Percentiles rank a stretch among this genome's conserved stretches.
Evolutionary conservation across 2,329 filamentous ascomycete species (phyloP).

Genomic region (Elsinoe arachidis): DNA sequence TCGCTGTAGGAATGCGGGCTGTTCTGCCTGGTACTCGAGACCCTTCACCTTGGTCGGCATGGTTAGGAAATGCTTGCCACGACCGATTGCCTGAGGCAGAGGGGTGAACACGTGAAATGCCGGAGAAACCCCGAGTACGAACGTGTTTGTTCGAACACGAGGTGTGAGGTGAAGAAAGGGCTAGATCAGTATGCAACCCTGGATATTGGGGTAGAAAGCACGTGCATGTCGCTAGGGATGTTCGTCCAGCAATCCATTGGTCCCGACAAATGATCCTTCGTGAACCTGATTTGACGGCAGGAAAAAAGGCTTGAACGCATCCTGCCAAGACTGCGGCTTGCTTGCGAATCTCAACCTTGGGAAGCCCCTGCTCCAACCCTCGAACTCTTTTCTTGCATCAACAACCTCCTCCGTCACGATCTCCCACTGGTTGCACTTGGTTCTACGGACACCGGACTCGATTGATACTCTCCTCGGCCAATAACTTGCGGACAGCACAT

Average conservation of each 20-base stretch:
- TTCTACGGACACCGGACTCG: background rate
- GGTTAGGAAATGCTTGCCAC: background rate
- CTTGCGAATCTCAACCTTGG: constrained; percentile 3
- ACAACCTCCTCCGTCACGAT: background rate
- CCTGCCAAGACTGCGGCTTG: background rate
- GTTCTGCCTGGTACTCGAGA: constrained; percentile 55
- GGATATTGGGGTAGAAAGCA: too few species aligned
- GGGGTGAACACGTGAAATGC: constrained; percentile 18
- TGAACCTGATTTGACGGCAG: constrained; percentile 9
- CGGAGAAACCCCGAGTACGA: background rate
- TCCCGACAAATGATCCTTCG: background rate
- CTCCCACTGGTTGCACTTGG: background rate
- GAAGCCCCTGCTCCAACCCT: constrained; percentile 3
- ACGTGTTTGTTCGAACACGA: background rate
- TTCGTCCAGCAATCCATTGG: constrained; percentile 3
- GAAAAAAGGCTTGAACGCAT: background rate
- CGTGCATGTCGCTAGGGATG: too few species aligned
- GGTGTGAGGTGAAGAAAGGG: background rate
- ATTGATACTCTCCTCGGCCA: background rate
- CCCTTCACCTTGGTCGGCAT: constrained; percentile 50
- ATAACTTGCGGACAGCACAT: background rate
- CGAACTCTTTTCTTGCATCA: constrained; percentile 1
- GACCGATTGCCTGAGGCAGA: background rate
- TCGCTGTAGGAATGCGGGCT: constrained; percentile 39
- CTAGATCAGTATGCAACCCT: too few species aligned